Evolutionary conservation across 2,329 filamentous ascomycete species (phyloP), one percentile per base, ranked within the genome.

Genomic region (Verticillium nubilum): DNA sequence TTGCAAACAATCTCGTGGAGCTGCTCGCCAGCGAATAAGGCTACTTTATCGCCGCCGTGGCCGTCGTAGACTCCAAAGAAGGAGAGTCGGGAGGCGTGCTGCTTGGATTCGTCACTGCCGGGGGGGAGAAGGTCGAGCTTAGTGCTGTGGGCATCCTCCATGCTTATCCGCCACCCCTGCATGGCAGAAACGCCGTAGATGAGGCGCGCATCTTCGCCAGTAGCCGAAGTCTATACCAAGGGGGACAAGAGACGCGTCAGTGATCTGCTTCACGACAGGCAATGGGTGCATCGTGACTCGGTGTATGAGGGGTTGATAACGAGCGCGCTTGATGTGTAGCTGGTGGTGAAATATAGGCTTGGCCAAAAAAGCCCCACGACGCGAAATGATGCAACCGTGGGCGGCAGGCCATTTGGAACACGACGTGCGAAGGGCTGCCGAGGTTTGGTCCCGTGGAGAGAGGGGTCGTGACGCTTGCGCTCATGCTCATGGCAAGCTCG

Each of bases 81-180:
- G 67, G 92, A 92, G 70, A 98, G 82, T 72, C 90, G 87, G 68
- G 88, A 86, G 68, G 87, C 80, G 68, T 88, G 83, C 57, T 86
- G 86, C 67, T 88, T 83, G 66, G 86, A 79, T 27, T 85, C 81
- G 59, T 87, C 73, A 62, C 73, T 72, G 60, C 76, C 70, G 60
- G 73, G 69, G 62, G 86, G 80, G 70, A 95, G 86, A 67, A 98
- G 86, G 76, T 98, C 91, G 73, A 99, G 89, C 57, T 98, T 80
- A 59, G 90, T 85, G 63, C 91, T 91, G 79, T 99, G 95, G 64
- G 95, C 88, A 74, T 99, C 95, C 76, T 99, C 95, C 95, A 99
- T 99, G 81, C 91, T 97, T 79, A 99, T 98, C 80, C 95, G 90
- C 95, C 95, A 99, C 81, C 95, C 95, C 79, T 99, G 95, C 95